Evolutionary conservation across 2,329 filamentous ascomycete species (phyloP).

Genomic region (Akanthomyces dipterigenus): DNA sequence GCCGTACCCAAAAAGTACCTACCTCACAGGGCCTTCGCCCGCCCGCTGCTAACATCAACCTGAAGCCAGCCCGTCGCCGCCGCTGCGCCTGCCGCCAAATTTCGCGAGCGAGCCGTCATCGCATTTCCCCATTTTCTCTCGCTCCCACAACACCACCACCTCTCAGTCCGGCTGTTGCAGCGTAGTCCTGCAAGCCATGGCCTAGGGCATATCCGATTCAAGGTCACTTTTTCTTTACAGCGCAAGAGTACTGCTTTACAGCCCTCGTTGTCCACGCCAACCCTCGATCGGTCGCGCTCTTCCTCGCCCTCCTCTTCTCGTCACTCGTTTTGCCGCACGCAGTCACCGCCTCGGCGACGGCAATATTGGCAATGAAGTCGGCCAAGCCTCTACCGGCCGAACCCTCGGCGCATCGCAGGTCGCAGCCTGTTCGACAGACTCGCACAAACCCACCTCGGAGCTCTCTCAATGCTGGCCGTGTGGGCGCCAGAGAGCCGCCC

Average conservation of each 20-base stretch:
- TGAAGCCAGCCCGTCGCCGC: not conserved
- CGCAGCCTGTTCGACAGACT: constrained; percentile 58
- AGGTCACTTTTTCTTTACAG: constrained; percentile 12
- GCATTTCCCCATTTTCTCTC: constrained; percentile 9
- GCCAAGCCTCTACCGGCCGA: constrained; percentile 40
- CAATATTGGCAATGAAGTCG: constrained; percentile 43
- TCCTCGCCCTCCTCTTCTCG: not conserved
- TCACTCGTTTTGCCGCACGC: constrained; percentile 8
- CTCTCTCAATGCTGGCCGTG: constrained; percentile 40
- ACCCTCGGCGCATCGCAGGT: constrained; percentile 46
- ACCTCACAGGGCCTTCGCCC: not conserved
- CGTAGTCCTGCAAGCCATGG: constrained; percentile 15
- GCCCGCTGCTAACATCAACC: not conserved
- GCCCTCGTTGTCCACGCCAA: not conserved
- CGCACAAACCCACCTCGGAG: constrained; percentile 57
- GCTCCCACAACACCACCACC: constrained; percentile 1
- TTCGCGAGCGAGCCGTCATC: constrained; percentile 11
- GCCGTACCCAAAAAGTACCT: not conserved
- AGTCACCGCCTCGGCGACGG: constrained; percentile 8
- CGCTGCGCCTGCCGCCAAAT: constrained; percentile 10
- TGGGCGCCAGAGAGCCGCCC: constrained; percentile 38
- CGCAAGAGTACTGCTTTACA: not conserved
- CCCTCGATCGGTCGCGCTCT: constrained; percentile 14
- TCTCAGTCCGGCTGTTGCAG: not conserved
- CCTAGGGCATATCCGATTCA: constrained; percentile 15